Evolutionary conservation across 495 filamentous ascomycete species (phyloP), one percentile per base, ranked within the genome.

Genomic region (Platismatia glauca): DNA sequence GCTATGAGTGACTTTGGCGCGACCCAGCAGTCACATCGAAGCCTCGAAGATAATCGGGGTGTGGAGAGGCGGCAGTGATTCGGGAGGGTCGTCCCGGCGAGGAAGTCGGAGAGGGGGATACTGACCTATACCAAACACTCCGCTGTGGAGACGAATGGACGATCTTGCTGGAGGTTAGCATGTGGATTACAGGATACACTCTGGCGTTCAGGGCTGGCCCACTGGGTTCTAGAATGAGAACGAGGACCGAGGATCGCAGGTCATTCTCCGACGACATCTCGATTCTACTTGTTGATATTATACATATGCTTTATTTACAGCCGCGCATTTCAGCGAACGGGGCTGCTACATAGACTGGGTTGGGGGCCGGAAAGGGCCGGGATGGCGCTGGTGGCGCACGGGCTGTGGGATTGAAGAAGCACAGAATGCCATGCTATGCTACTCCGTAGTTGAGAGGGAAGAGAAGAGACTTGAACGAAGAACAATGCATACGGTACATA

Each of bases 1-100:
- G 87, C 88, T 46, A 92, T 95, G 88, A 91, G 88, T 61, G 90
- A 96, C 68, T 83, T 94, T 63, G 86, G 84, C 8, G 75, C 72
- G 22, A 60, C 68, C 57, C 75, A 82, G 33, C 77, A 79, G 24
- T 84, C 82, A 18, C 81, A 89, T 57, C 80, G 88, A 60, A 92
- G 90, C 66, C 73, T 91, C 22, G 90, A 92, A 68, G 89, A 91
- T 68, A 79, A 76, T 22, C 68, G 83, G 59, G 80, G 79, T 33
- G 76, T 79, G 24, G 79, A 74, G 73, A 37, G 58, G 59, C 5
- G 60, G 44, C n/a, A 69, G 61, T 57, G 79, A 65, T 31, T 65
- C 63, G 24, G 63, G 58, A 18, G 55, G 41, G 8, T 59, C 59
- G 16, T 65, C 59, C 29, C 60, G 66, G 33, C 55, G 63, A 55